These are phyloP conservation scores for Calonectria pteridis DNA, from an alignment of 2,329 filamentous ascomycete genomes.

Conservation along the genomic window DNA sequence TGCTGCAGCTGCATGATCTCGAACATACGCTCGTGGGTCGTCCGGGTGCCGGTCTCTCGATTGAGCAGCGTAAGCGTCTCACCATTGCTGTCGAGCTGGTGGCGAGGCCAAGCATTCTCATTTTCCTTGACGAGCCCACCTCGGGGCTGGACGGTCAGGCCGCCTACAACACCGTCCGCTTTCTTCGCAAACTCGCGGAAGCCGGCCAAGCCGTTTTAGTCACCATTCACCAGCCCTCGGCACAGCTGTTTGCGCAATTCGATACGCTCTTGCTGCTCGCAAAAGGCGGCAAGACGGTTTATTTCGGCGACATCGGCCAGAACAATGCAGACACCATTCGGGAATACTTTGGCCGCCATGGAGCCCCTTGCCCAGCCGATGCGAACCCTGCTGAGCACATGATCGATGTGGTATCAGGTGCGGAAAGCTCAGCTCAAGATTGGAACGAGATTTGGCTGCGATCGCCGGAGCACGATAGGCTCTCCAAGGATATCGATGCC, in stretches of 20 bases:
- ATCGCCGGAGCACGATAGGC: constrained; percentile 69
- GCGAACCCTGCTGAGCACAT: constrained; percentile 84
- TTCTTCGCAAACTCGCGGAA: constrained; percentile 75
- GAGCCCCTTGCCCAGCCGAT: constrained; percentile 70
- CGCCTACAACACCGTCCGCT: constrained; percentile 74
- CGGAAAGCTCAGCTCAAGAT: constrained; percentile 62
- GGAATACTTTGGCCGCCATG: constrained; percentile 75
- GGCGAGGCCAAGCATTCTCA: constrained; percentile 69
- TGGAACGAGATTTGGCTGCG: constrained; percentile 79
- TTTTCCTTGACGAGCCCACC: constrained; percentile 74
- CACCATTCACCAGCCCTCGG: constrained; percentile 79
- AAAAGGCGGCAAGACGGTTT: constrained; percentile 73
- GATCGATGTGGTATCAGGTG: constrained; percentile 67
- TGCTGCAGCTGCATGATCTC: constrained; percentile 63
- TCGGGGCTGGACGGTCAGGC: constrained; percentile 78
- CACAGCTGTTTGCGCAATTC: constrained; percentile 75
- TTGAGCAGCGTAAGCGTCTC: constrained; percentile 67
- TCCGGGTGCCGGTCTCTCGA: constrained; percentile 65
- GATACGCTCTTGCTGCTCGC: constrained; percentile 74
- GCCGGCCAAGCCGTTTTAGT: constrained; percentile 76
- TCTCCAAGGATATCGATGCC: constrained; percentile 72
- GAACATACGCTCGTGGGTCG: constrained; percentile 61
- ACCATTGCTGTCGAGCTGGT: constrained; percentile 73
- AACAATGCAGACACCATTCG: constrained; percentile 66
- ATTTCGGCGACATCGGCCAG: constrained; percentile 75